These are phyloP conservation scores for Limonium bicolor DNA, from an alignment of 148 eudicot genomes.

Conservation along the genomic window DNA sequence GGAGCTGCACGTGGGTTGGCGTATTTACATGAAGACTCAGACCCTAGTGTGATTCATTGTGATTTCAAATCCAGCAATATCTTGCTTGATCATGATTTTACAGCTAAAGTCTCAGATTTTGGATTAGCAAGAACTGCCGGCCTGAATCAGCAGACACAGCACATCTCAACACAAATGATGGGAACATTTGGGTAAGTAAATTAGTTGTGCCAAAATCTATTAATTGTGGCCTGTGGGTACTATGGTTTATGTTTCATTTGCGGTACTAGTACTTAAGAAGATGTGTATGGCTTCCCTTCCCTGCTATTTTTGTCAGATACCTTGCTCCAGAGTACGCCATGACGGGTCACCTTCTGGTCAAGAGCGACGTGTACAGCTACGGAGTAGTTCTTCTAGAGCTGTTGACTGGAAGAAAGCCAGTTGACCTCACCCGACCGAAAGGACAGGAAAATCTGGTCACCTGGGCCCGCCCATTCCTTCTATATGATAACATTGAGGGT, in stretches of 20 bases:
- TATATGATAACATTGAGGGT: constrained; percentile 35
- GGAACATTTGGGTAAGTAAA: constrained; percentile 87
- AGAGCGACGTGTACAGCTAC: constrained; percentile 94
- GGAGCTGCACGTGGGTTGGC: constrained; percentile 95
- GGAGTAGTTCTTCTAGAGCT: constrained; percentile 99
- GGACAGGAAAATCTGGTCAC: constrained; percentile 88
- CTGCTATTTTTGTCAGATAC: constrained; percentile 30
- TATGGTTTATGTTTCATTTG: neutral
- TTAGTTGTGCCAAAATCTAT: neutral
- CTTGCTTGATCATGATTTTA: constrained; percentile 80
- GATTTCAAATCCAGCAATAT: constrained; percentile 98
- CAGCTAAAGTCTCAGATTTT: constrained; percentile 93
- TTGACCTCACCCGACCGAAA: constrained; percentile 70
- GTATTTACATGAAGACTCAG: constrained; percentile 94
- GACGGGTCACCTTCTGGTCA: constrained; percentile 91
- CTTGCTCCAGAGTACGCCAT: constrained; percentile 94
- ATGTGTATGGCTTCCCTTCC: neutral
- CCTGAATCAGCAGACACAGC: constrained; percentile 55
- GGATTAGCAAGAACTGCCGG: constrained; percentile 82
- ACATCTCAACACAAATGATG: constrained; percentile 82
- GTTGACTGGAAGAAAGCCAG: constrained; percentile 84
- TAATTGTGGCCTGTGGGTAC: neutral
- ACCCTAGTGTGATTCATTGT: constrained; percentile 92
- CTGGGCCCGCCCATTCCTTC: constrained; percentile 82
- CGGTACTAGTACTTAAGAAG: neutral